Evolutionary conservation across 2,329 filamentous ascomycete genomes (phyloP).

Genomic region (Drechslerella stenobrocha): DNA sequence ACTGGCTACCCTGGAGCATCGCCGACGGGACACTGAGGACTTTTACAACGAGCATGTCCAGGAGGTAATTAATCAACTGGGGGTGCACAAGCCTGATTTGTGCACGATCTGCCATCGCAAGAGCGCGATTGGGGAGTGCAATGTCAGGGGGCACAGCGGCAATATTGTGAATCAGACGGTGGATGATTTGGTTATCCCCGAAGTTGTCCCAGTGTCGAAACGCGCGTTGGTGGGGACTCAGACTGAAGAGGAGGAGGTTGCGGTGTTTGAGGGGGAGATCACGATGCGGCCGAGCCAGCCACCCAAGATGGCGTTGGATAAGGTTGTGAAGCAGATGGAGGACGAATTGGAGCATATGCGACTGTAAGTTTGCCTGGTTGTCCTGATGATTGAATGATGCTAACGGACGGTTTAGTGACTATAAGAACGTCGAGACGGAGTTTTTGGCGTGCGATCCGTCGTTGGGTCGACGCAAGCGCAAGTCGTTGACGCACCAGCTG

Average conservation of each 20-base stretch:
- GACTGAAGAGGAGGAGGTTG: conserved; percentile 36
- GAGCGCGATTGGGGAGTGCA: conserved; percentile 46
- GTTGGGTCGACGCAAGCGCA: conserved; percentile 51
- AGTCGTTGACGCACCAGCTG: conserved; percentile 51
- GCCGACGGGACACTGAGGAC: conserved; percentile 22
- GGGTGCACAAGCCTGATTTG: conserved; percentile 50
- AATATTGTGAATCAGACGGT: conserved; percentile 49
- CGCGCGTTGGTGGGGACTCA: conserved; percentile 41
- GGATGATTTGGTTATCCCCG: conserved; percentile 51
- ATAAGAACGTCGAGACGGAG: conserved; percentile 51
- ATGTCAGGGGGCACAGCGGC: conserved; percentile 43
- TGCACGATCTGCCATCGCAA: conserved; percentile 52
- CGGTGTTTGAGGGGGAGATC: conserved; percentile 42
- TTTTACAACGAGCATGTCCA: conserved; percentile 35
- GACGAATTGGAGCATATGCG: conserved; percentile 53
- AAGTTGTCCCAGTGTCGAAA: conserved; percentile 50
- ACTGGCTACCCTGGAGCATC: neutral
- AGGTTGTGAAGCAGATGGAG: conserved; percentile 52
- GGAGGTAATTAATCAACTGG: conserved; percentile 29
- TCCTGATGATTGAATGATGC: conserved; percentile 6
- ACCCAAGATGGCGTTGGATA: conserved; percentile 51
- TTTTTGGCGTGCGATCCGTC: conserved; percentile 53
- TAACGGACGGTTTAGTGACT: conserved; percentile 46
- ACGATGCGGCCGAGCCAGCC: conserved; percentile 51
- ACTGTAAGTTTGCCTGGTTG: conserved; percentile 47